phyloP scores from a whole-genome alignment of 164 flowering plant species.

The grape (Vitis vinifera) region DNA sequence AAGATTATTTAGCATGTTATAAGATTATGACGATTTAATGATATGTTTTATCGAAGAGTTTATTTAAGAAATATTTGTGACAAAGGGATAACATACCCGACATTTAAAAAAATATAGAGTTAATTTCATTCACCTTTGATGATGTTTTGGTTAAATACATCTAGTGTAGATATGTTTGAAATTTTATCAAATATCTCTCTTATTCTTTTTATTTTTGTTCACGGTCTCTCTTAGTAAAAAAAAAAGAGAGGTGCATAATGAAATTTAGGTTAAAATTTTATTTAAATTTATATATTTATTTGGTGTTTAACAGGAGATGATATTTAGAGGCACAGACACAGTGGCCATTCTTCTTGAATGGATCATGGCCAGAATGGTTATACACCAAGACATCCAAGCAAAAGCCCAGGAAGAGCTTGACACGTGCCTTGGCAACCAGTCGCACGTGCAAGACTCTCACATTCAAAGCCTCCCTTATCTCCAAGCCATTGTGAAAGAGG shows the following conservation, averaged over 20 bases:
- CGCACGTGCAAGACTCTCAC: constrained; percentile 59
- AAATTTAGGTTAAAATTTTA: too few relatives aligned
- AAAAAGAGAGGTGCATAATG: not conserved
- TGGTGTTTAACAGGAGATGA: constrained; percentile 52
- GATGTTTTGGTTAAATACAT: too few relatives aligned
- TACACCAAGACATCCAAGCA: constrained; percentile 71
- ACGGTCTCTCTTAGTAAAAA: not conserved
- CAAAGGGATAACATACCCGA: too few relatives aligned
- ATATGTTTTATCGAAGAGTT: too few relatives aligned
- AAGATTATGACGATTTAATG: too few relatives aligned
- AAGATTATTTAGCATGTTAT: too few relatives aligned
- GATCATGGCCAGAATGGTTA: constrained; percentile 72
- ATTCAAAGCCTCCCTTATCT: constrained; percentile 62
- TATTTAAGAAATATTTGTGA: too few relatives aligned
- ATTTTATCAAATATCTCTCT: too few relatives aligned
- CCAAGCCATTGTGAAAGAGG: constrained; percentile 74
- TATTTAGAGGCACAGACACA: constrained; percentile 82
- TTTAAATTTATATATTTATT: not conserved
- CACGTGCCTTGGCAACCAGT: constrained; percentile 30
- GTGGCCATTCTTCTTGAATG: constrained; percentile 75
- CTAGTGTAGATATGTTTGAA: rapidly evolving
- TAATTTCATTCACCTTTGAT: too few relatives aligned
- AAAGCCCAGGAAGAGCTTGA: constrained; percentile 64
- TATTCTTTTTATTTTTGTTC: too few relatives aligned
- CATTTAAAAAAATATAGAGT: too few relatives aligned